phyloP scores from a whole-genome alignment of 192 early-diverging fungal species.

The Haplosporangium gracile region DNA sequence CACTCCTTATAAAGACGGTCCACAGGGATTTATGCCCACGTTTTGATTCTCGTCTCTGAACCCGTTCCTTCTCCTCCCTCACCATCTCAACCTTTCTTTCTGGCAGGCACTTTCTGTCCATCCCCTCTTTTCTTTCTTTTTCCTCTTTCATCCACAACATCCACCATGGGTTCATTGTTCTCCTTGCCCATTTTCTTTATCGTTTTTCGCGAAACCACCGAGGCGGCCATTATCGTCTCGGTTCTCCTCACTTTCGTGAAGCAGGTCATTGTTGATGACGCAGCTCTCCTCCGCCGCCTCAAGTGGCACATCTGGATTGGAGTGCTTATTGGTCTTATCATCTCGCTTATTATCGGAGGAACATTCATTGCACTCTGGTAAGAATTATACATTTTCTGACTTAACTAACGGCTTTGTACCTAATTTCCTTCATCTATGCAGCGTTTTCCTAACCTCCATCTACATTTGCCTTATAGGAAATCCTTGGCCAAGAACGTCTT shows the following conservation, averaged over 20 bases:
- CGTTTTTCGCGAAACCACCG: constrained; percentile 81
- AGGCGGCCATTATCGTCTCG: constrained; percentile 90
- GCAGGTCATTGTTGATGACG: constrained; percentile 71
- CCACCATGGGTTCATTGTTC: constrained; percentile 70
- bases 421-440: background rate
- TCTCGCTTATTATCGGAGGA: constrained; percentile 79
- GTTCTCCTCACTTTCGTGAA: constrained; percentile 84
- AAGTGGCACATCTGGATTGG: constrained; percentile 85
- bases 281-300: constrained; percentile 62
- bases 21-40: too few relatives aligned
- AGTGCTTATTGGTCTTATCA: constrained; percentile 71
- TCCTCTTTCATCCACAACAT: constrained; percentile 2
- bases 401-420: background rate
- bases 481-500: constrained; percentile 57
- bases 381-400: constrained; percentile 11
- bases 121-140: too few relatives aligned
- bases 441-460: too few relatives aligned
- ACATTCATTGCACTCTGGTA: constrained; percentile 88
- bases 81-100: too few relatives aligned
- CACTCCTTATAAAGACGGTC: too few relatives aligned
- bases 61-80: too few relatives aligned
- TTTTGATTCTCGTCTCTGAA: too few relatives aligned
- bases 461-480: constrained; percentile 39
- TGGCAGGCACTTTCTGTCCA: background rate
- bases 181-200: constrained; percentile 82